phyloP scores from a whole-genome alignment of 371 early-diverging fungal species.

The Mortierella sp. region DNA sequence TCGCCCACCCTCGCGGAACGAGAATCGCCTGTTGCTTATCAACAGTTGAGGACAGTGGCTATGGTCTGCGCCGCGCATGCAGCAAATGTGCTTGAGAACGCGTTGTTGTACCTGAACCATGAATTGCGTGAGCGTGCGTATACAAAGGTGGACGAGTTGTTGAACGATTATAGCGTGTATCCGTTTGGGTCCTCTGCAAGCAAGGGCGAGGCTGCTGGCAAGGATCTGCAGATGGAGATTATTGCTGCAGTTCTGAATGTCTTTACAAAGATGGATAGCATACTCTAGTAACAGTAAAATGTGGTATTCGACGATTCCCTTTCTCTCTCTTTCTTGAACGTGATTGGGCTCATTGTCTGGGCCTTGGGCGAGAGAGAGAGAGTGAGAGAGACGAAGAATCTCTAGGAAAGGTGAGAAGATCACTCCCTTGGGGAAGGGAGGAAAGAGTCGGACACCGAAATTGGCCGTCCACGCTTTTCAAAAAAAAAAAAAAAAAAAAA shows the following conservation, averaged over 20 bases:
- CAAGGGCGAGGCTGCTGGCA: conserved; percentile 60
- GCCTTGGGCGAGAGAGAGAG: no score
- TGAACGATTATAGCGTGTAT: conserved; percentile 86
- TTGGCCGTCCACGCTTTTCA: no score
- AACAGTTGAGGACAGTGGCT: conserved; percentile 78
- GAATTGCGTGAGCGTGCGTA: conserved; percentile 91
- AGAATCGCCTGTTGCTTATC: conserved; percentile 52
- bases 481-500: no score
- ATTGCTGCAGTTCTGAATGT: conserved; percentile 84
- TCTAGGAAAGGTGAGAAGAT: background rate
- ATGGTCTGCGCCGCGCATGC: conserved; percentile 97
- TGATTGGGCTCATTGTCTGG: no score
- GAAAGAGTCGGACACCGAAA: no score
- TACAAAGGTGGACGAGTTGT: conserved; percentile 86
- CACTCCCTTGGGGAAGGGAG: background rate
- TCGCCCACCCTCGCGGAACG: conserved; percentile 58
- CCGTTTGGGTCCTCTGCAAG: conserved; percentile 76
- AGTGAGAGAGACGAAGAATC: no score
- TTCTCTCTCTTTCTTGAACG: background rate
- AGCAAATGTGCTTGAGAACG: conserved; percentile 96
- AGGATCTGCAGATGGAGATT: conserved; percentile 73
- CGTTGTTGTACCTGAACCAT: conserved; percentile 83
- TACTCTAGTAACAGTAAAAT: conserved; percentile 62
- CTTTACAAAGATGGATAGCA: conserved; percentile 89
- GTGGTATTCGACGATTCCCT: background rate